A percentile compares a stretch with the other conserved stretches of the same genome.
phyloP scores from a whole-genome alignment of 176 grass and related monocot genomes.

The Musa schizocarpa region DNA sequence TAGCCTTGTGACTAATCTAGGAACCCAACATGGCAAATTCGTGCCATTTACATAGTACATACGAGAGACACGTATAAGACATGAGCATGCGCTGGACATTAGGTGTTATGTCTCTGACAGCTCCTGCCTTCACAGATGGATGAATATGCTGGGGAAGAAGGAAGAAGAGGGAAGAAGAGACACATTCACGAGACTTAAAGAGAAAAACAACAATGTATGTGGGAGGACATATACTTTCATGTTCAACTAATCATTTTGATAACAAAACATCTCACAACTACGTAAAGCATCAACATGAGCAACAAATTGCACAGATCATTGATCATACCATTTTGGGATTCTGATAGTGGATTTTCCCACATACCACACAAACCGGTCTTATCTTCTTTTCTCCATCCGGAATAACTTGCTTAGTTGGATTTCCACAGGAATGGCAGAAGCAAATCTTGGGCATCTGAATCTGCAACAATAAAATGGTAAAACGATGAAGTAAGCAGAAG shows the following conservation, averaged over 20 bases:
- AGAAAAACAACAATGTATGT: too few species aligned
- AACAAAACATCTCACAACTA: background rate
- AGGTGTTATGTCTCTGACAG: too few species aligned
- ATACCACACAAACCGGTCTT: slow-evolving; percentile 73
- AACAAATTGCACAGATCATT: background rate
- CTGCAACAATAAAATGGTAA: slow-evolving; percentile 20
- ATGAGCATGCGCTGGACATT: too few species aligned
- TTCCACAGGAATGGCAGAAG: slow-evolving; percentile 73
- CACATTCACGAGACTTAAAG: too few species aligned
- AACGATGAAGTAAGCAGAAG: background rate
- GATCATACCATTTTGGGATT: slow-evolving; percentile 89
- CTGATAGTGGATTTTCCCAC: slow-evolving; percentile 85
- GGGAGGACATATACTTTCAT: background rate
- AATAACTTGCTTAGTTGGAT: slow-evolving; percentile 58
- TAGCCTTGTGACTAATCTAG: too few species aligned
- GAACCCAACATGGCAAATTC: too few species aligned
- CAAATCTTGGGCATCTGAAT: slow-evolving; percentile 53
- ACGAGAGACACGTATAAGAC: too few species aligned
- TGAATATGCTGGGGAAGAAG: too few species aligned
- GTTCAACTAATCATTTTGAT: background rate
- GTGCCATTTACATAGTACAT: too few species aligned
- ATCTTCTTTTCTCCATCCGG: slow-evolving; percentile 90
- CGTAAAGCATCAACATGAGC: background rate
- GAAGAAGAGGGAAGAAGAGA: too few species aligned
- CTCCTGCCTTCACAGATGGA: too few species aligned